Base-by-base conservation (phyloP, 2,329 filamentous ascomycete species). In the Ceratocystis huliohia region DNA sequence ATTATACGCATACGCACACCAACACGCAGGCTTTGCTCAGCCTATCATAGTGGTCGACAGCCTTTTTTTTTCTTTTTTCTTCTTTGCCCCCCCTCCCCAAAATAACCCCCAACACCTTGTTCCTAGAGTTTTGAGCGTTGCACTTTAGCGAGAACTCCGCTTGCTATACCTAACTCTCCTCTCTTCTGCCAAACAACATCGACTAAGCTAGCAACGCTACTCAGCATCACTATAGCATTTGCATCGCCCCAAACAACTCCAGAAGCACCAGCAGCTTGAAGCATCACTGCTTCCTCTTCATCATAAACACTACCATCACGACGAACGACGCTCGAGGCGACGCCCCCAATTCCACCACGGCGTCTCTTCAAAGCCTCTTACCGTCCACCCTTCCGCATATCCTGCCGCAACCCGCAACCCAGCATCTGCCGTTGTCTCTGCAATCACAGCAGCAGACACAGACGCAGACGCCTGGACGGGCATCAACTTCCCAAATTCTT, bases 401-500 rank as follows among this genome's bases (percentile, higher is more conserved):
- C 28, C 48, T 48, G 33, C 33, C 25, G 48, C 64, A 50, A 44
- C 64, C 53, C 64, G 53, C 5, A 44, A 33, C 46, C 61, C 50
- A 66, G 50, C 68, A 61, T 50, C 68, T 65, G 63, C 65, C 63
- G 57, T 62, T 66, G 71, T 74, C 63, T 63, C 65, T 66, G 71
- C 74, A 75, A 74, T 75, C 74, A 74, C 76, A 80, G 61, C 61
- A 63, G 65, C 65, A 66, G 50, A 44, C 37, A 46, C 65, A 64
- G 61, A 66, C 59, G 45, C 65, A 64, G 66, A 64, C 53, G 80
- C 80, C 81, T 79, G 75, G 74, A 76, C 80, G 80, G 81, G 81
- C 80, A 76, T 76, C 76, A 72, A 74, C 75, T 73, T 74, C 76
- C 75, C 79, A 78, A 79, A 83, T 82, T 80, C 78, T 83, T 77